Evolutionary conservation across 306 rosid genomes (phyloP), one percentile per base, ranked within the genome.

Genomic region (Rosa rugosa): DNA sequence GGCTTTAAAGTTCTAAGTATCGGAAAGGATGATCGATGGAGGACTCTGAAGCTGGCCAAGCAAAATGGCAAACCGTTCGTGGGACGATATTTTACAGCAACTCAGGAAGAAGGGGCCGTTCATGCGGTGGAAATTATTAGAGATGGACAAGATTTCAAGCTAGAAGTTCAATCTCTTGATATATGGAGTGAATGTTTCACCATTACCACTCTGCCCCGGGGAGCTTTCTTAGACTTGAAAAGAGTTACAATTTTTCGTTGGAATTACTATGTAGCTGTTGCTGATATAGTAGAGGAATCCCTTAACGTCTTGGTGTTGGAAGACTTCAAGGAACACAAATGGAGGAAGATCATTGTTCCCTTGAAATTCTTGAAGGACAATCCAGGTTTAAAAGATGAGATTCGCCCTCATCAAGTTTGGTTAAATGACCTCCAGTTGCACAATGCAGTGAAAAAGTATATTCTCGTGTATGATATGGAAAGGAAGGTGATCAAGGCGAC

Each of bases 21-120:
- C 11, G 77, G 77, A 11, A 73, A 73, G 49, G 77, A 73, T 18
- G n/a, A 51, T 17, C 9, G 5, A 5, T 73, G 77, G 76, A 72
- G 60, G 53, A 40, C 27, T 13, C 25, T 73, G 66, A 50, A 9
- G 63, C 62, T 71, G 12, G 46, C 75, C 16, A 50, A 50, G 10
- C 63, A 49, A 72, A 47, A 71, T 47, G 13, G 20, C 4, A 23
- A 70, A 70, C 0, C 1, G 5, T 4, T 31, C 36, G 3, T 31
- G 36, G 36, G 3, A 31, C 36, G 36, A 31, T 31, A 31, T 31
- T 31, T 31, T 31, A 2, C 36, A 31, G 36, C 36, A 31, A 31
- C 36, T 31, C 2, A 31, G 3, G 36, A 31, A 31, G 36, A 50
- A 22, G 59, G 59, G 57, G 44, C 4, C 0, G 27, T 10, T 71